Conservation (phyloP, 2,329 filamentous ascomycete genomes). For the Pseudocercospora musae region DNA sequence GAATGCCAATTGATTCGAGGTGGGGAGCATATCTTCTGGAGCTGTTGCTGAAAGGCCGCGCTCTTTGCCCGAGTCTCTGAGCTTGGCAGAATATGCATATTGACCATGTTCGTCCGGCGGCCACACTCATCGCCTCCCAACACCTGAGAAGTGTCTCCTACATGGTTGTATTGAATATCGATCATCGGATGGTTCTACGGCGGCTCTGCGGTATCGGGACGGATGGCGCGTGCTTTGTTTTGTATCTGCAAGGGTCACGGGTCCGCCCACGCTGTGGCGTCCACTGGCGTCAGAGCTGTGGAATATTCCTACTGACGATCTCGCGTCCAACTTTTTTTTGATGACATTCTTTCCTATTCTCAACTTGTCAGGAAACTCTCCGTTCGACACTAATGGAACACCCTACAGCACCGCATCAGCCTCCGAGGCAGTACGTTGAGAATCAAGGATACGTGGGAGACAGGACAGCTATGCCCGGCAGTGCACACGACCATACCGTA, state of each 20-base stretch:
- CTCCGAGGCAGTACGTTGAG: constrained; percentile 32
- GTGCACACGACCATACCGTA: constrained; percentile 20
- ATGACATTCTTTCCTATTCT: background rate
- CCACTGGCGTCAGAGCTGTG: background rate
- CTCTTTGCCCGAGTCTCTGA: constrained; percentile 16
- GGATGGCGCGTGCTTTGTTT: background rate
- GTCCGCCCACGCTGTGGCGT: background rate
- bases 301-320: constrained; percentile 8
- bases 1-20: constrained; percentile 15
- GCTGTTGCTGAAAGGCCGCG: constrained; percentile 16
- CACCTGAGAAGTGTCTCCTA: too few relatives aligned
- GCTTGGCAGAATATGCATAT: constrained; percentile 26
- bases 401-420: constrained; percentile 24
- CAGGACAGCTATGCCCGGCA: constrained; percentile 28
- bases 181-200: background rate
- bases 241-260: constrained; percentile 9
- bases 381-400: background rate
- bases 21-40: constrained; percentile 12
- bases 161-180: background rate
- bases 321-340: background rate
- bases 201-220: background rate
- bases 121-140: constrained; percentile 15
- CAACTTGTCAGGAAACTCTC: background rate
- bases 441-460: constrained; percentile 34
- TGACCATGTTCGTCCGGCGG: constrained; percentile 20